Conservation (phyloP, 352 stramenopile genomes). For the Phytophthora podocarpi region DNA sequence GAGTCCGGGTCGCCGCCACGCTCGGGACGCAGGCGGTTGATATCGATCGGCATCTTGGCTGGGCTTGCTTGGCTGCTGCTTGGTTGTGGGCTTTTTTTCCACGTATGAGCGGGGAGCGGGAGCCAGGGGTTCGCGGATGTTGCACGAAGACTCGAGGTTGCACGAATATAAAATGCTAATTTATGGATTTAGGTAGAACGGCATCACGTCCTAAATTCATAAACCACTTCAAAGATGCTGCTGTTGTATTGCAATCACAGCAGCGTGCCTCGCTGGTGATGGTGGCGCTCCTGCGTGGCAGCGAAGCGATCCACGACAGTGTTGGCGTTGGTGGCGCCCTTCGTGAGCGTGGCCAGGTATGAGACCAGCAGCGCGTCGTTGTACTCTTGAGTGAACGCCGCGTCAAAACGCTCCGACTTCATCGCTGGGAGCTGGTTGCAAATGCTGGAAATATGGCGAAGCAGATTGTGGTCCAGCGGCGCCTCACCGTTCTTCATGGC, state of each 20-base stretch:
- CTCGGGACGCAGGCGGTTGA: conserved; percentile 96
- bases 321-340: conserved; percentile 78
- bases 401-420: conserved; percentile 74
- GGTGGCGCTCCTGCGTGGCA: conserved; percentile 71
- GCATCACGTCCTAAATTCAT: conserved; percentile 19
- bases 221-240: conserved; percentile 17
- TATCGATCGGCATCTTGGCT: conserved; percentile 99
- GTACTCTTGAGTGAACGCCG: conserved; percentile 80
- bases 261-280: conserved; percentile 55
- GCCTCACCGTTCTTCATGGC: conserved; percentile 77
- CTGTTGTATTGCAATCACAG: conserved; percentile 32
- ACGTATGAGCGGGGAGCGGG: conserved; percentile 22
- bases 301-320: conserved; percentile 84
- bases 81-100: conserved; percentile 36
- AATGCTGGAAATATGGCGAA: conserved; percentile 87
- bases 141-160: background rate
- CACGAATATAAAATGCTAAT: background rate
- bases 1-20: conserved; percentile 95
- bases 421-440: conserved; percentile 86
- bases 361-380: conserved; percentile 84
- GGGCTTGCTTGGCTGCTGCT: conserved; percentile 7
- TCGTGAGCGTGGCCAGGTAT: conserved; percentile 86
- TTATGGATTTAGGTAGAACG: background rate
- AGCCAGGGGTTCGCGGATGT: conserved; percentile 2
- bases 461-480: conserved; percentile 74